phyloP scores from a whole-genome alignment of 1,284 basidiomycete species.

The Kalmanozyma brasiliensis region DNA sequence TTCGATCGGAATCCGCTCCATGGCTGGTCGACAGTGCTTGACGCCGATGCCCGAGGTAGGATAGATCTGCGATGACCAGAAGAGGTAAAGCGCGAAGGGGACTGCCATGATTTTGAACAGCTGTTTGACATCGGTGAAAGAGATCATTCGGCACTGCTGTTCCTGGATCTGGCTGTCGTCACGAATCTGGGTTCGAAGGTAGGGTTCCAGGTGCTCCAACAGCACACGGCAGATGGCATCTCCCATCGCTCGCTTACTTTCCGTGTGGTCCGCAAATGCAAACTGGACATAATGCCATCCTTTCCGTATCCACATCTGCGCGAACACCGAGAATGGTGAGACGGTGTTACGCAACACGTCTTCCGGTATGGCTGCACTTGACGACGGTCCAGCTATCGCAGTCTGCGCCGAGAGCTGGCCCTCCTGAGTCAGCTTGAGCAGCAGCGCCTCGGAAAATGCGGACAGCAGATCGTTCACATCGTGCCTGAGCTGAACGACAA shows the following conservation, averaged over 20 bases:
- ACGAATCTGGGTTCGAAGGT: constrained; percentile 1
- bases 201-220: constrained; percentile 17
- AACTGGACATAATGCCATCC: constrained; percentile 47
- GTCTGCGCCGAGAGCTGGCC: no score
- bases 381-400: neutral
- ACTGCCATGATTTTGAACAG: constrained; percentile 23
- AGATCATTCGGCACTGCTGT: neutral
- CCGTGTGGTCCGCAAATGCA: constrained; percentile 35
- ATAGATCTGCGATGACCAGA: constrained; percentile 40
- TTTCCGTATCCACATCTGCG: constrained; percentile 17
- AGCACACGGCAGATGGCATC: constrained; percentile 35
- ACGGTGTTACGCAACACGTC: neutral
- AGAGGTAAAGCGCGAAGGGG: constrained; percentile 30
- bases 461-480: constrained; percentile 30
- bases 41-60: constrained; percentile 37
- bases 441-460: constrained; percentile 22
- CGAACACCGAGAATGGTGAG: constrained; percentile 36
- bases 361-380: neutral
- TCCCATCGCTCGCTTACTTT: constrained; percentile 28
- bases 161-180: neutral
- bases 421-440: constrained; percentile 3
- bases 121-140: constrained; percentile 20
- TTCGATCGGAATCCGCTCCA: constrained; percentile 38
- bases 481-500: constrained; percentile 19
- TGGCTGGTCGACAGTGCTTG: constrained; percentile 32